Evolutionary conservation across 768 basidiomycete genomes (phyloP).

Genomic region (Trametes cubensis): DNA sequence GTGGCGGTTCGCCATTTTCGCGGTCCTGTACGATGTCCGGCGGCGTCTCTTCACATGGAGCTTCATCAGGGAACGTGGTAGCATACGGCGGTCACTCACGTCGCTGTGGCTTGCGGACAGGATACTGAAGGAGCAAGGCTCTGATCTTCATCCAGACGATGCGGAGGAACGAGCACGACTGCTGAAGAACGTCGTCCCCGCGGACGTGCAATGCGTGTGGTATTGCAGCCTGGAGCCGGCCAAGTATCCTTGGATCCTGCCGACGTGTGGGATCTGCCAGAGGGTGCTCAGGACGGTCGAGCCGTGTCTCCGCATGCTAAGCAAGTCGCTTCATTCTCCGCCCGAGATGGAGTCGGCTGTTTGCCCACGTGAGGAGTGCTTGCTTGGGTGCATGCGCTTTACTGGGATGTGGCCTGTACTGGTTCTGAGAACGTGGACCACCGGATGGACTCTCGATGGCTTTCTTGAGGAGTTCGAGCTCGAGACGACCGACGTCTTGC

Average conservation of each 20-base stretch:
- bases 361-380: background rate
- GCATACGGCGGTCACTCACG: constrained; percentile 4
- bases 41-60: constrained; percentile 35
- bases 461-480: background rate
- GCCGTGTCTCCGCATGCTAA: background rate
- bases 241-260: constrained; percentile 3
- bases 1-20: constrained; percentile 38
- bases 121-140: background rate
- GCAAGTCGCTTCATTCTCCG: too few species aligned
- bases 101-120: background rate
- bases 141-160: background rate
- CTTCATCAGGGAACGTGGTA: constrained; percentile 35
- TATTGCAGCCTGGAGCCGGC: background rate
- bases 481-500: background rate
- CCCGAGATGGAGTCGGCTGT: background rate
- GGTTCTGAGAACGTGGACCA: background rate
- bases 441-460: background rate
- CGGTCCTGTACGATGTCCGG: constrained; percentile 29
- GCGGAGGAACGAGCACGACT: background rate
- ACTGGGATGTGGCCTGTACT: background rate
- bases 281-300: background rate
- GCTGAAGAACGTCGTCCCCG: background rate
- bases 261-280: background rate
- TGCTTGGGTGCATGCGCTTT: background rate
- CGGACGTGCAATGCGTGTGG: constrained; percentile 1